Conservation (phyloP, 768 basidiomycete species). For the Boletus rubescentipes region DNA sequence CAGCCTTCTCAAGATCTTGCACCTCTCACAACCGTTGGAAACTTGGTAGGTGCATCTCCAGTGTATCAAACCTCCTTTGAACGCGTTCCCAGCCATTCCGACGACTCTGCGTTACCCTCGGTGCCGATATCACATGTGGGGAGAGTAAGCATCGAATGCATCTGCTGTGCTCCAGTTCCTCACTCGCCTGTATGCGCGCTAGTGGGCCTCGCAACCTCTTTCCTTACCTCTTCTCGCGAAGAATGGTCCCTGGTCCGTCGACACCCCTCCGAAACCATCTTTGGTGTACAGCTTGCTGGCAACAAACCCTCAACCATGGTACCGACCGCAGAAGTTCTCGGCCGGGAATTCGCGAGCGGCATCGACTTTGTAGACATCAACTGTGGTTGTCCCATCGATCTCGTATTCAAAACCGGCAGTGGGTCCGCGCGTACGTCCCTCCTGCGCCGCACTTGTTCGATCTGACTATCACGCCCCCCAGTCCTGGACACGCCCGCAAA, state of each 20-base stretch:
- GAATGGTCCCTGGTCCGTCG: conserved; percentile 94
- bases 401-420: conserved; percentile 89
- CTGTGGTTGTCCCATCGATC: conserved; percentile 95
- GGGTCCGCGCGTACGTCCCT: conserved; percentile 79
- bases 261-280: conserved; percentile 82
- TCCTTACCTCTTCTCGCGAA: conserved; percentile 83
- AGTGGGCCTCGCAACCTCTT: conserved; percentile 94
- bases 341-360: conserved; percentile 58
- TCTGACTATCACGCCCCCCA: conserved; percentile 27
- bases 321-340: conserved; percentile 79
- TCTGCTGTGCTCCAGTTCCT: background rate
- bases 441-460: background rate
- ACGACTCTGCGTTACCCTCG: conserved; percentile 79
- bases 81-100: conserved; percentile 73
- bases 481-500: conserved; percentile 83
- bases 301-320: conserved; percentile 79
- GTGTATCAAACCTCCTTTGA: background rate
- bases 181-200: background rate
- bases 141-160: conserved; percentile 58
- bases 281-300: conserved; percentile 93
- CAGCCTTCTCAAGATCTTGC: conserved; percentile 48
- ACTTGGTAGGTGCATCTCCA: conserved; percentile 54
- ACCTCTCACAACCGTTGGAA: conserved; percentile 93
- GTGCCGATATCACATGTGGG: conserved; percentile 93
- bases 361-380: conserved; percentile 95